phyloP scores from a whole-genome alignment of 1,284 basidiomycete genomes.

The Cryptococcus sp. region DNA sequence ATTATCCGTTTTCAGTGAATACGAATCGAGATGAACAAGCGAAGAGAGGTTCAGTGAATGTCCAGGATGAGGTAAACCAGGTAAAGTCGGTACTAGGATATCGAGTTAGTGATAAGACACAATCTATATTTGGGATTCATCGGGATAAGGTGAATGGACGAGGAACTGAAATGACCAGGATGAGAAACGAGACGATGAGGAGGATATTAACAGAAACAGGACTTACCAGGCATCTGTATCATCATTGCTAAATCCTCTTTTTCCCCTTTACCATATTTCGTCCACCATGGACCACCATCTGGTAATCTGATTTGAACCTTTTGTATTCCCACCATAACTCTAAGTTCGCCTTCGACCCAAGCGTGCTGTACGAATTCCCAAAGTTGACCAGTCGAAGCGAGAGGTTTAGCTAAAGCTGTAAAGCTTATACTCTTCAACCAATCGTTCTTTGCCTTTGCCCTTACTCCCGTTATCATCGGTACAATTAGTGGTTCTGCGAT shows the following conservation, averaged over 20 bases:
- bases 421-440: slow-evolving; percentile 32
- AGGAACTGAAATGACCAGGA: slow-evolving; percentile 16
- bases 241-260: slow-evolving; percentile 28
- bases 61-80: slow-evolving; percentile 38
- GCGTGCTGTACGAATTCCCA: slow-evolving; percentile 32
- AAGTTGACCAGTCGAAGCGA: slow-evolving; percentile 32
- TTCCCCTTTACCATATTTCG: slow-evolving; percentile 15
- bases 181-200: not conserved
- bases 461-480: slow-evolving; percentile 6
- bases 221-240: slow-evolving; percentile 35
- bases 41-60: slow-evolving; percentile 32
- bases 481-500: slow-evolving; percentile 16
- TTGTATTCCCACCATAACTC: slow-evolving; percentile 22
- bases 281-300: slow-evolving; percentile 21
- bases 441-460: slow-evolving; percentile 1
- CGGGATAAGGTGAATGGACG: slow-evolving; percentile 17
- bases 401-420: slow-evolving; percentile 25
- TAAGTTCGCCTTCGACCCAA: slow-evolving; percentile 31
- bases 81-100: slow-evolving; percentile 34
- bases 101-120: not conserved
- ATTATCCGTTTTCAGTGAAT: slow-evolving; percentile 24
- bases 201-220: not conserved
- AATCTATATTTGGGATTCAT: not conserved
- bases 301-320: slow-evolving; percentile 20
- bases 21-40: slow-evolving; percentile 35